Base-by-base conservation (phyloP, 306 rosid species). In the Spatholobus suberectus region DNA sequence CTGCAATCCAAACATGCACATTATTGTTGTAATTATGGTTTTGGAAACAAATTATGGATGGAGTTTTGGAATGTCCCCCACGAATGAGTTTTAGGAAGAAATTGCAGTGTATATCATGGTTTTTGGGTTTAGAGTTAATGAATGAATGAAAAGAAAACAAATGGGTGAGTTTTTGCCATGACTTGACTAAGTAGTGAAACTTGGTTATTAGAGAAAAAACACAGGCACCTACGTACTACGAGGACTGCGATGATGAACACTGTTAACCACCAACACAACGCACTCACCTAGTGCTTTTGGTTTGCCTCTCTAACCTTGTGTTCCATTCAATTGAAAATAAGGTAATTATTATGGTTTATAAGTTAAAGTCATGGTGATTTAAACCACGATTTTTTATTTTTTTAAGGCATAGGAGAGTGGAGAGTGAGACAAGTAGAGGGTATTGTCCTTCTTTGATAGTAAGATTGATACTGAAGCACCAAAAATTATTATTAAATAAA, bases 101-200 rank as follows among this genome's bases (percentile, higher is more conserved):
- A 86, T 23, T 75, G 88, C n/a, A n/a, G n/a, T 47, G 72, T 41
- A 68, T 85, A 85, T 84, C 98, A 95, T 94, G 84, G 44, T 35
- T 70, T 21, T 4, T 12, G 14, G 52, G 41, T 68, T 57, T 23
- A 11, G 52, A 77, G 24, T 2, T 21, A 62, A 62, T 14, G 37
- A n/a, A n/a, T n/a, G n/a, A n/a, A n/a, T n/a, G n/a, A n/a, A n/a
- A n/a, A n/a, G n/a, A n/a, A n/a, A n/a, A n/a, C n/a, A n/a, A n/a
- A n/a, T n/a, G n/a, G n/a, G n/a, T n/a, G n/a, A n/a, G n/a, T n/a
- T 59, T 59, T 26, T 12, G 14, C 1, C 2, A 0, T 62, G 38
- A 15, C 0, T 14, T 59, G 35, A 59, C 37, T 59, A 5, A 1
- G 41, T 0, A 17, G 17, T 10, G n/a, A n/a, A n/a, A 55, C 37